Conservation (phyloP, 2,329 filamentous ascomycete species). For the Nemania diffusa region DNA sequence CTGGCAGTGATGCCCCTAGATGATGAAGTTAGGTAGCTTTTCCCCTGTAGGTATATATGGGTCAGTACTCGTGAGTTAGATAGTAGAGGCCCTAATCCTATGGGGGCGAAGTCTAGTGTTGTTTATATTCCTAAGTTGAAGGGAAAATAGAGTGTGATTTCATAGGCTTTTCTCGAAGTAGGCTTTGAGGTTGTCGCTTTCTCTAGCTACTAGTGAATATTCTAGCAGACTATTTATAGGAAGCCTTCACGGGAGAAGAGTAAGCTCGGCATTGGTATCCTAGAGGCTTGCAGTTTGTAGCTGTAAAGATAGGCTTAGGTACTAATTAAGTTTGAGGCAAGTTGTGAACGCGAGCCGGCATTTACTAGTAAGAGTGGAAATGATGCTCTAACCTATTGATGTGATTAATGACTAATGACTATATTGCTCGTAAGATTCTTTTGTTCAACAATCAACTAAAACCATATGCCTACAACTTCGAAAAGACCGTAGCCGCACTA, state of each 20-base stretch:
- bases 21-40: not conserved
- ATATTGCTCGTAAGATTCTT: not conserved
- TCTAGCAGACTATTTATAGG: too few relatives aligned
- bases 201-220: not conserved
- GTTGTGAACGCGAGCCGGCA: not conserved
- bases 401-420: not conserved
- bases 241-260: too few relatives aligned
- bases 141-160: too few relatives aligned
- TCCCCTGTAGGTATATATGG: too few relatives aligned
- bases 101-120: too few relatives aligned
- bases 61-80: too few relatives aligned
- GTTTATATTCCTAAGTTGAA: too few relatives aligned
- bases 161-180: not conserved
- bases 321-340: not conserved
- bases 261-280: not conserved
- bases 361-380: not conserved
- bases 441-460: not conserved
- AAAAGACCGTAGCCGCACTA: slow-evolving; percentile 76
- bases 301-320: not conserved
- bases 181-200: not conserved
- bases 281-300: not conserved
- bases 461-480: slow-evolving; percentile 66
- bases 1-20: not conserved
- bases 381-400: not conserved
- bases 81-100: too few relatives aligned